Evolutionary conservation across 2,329 filamentous ascomycete species (phyloP), one percentile per base, ranked within the genome.

Genomic region (Ophiosphaerella narmari): DNA sequence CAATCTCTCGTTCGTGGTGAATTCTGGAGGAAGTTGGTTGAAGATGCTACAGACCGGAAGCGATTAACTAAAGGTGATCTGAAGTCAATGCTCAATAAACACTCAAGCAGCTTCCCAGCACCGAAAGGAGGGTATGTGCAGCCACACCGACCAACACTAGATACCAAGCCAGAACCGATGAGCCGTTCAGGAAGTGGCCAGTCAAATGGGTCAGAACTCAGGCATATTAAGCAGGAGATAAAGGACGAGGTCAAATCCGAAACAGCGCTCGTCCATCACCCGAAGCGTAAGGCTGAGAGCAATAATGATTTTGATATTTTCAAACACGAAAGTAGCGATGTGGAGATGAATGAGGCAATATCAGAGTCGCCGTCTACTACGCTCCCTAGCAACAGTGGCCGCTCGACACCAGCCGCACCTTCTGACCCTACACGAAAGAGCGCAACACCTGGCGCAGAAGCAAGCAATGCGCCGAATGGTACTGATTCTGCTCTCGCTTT

Each of bases 11-110:
- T 88, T 21, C 89, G 95, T 67, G 94, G 94, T 52, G 85, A 94
- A 67, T 97, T 91, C 74, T 99, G 95, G 94, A 86, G 83, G 55
- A 87, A 87, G 57, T 81, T 99, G 37, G 90, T 99, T 45, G 82
- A 88, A 31, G 89, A 99, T 74, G 89, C 94, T 5, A 86, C 86
- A 63, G 72, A 76, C 16, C 84, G 94, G 66, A 82, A 89, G 54
- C 78, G 87, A 8, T 96, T 94, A 71, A 96, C 90, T 0, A 81
- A 84, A 36, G 92, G 84, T 11, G 78, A 89, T 64, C 67, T 88
- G 2, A 66, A 78, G 50, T 73, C 63, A 18, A 76, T 87, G 64
- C 76, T 89, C 13, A 73, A 76, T 37, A 78, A 77, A 55, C 80
- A 82, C 36, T 81, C 82, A 24, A 74, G 67, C 35, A 62, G 63